A percentile compares a stretch with the other conserved stretches of the same genome.
These are phyloP conservation scores for Fistulinella prunicolor DNA, from an alignment of 768 basidiomycete genomes.

Conservation along the genomic window DNA sequence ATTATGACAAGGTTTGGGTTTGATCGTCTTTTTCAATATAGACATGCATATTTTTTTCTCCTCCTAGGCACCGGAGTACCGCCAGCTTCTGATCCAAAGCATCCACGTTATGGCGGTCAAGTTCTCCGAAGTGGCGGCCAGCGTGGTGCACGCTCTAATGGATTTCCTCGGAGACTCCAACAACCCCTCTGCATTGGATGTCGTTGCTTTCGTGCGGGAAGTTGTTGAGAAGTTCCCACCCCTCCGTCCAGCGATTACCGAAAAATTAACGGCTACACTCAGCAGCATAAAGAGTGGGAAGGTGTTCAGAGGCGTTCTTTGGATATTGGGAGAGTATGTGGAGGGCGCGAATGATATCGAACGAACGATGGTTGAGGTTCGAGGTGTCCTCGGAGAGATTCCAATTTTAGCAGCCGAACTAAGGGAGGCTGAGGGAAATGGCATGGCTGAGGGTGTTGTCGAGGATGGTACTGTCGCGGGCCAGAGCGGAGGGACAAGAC, in stretches of 20 bases:
- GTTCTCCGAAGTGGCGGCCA: conserved; percentile 95
- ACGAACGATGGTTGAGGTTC: conserved; percentile 69
- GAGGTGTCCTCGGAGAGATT: conserved; percentile 92
- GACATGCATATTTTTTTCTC: background rate
- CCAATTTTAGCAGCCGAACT: conserved; percentile 94
- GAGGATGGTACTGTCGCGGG: conserved; percentile 38
- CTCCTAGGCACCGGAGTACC: conserved; percentile 82
- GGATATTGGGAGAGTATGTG: conserved; percentile 98
- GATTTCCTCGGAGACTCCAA: conserved; percentile 93
- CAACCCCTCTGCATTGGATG: conserved; percentile 93
- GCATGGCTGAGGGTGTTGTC: conserved; percentile 44
- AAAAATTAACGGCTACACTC: conserved; percentile 80
- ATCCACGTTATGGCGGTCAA: conserved; percentile 96
- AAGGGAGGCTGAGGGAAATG: conserved; percentile 60
- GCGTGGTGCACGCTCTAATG: conserved; percentile 90
- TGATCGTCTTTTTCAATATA: background rate
- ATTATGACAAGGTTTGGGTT: conserved; percentile 88
- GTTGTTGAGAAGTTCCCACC: conserved; percentile 97
- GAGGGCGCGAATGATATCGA: conserved; percentile 65
- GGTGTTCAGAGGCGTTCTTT: conserved; percentile 92
- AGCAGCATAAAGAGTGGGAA: conserved; percentile 92
- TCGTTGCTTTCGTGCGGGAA: conserved; percentile 86
- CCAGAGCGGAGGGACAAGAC: conserved; percentile 50
- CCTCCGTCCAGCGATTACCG: conserved; percentile 76
- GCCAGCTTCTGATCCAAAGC: conserved; percentile 93